Conservation (phyloP, 805 yeast species). For the Suhomyces sp. region DNA sequence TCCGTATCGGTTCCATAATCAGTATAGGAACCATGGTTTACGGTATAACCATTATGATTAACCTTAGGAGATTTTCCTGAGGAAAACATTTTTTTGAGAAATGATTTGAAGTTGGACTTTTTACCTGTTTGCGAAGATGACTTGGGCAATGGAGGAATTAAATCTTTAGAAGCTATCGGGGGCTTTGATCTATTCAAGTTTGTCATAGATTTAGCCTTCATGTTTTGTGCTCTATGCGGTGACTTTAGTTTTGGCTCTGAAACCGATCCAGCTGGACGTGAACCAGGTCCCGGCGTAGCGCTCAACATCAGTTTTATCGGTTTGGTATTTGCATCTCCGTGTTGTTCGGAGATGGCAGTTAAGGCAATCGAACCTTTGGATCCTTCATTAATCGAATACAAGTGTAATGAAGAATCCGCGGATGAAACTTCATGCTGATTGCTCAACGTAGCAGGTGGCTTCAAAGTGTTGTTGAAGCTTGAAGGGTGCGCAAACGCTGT, state of each 20-base stretch:
- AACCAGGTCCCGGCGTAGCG: not conserved
- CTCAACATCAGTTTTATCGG: not conserved
- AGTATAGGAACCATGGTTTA: not conserved
- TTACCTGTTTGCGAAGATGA: not conserved
- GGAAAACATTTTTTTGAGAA: conserved; percentile 13
- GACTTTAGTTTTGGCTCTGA: conserved; percentile 2
- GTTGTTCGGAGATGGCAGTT: not conserved
- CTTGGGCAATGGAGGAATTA: conserved; percentile 17
- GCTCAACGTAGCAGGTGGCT: conserved; percentile 1
- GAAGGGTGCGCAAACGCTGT: not conserved
- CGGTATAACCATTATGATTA: not conserved
- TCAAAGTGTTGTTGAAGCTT: not conserved
- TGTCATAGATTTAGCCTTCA: conserved; percentile 1
- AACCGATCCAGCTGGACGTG: conserved; percentile 4
- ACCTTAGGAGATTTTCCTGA: conserved; percentile 1
- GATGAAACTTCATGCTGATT: not conserved
- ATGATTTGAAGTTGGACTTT: conserved; percentile 13
- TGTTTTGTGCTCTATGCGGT: not conserved
- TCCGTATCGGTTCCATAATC: not conserved
- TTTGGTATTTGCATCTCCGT: not conserved
- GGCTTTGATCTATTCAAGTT: not conserved
- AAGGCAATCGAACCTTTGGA: not conserved
- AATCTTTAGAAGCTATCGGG: no score
- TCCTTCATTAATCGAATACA: conserved; percentile 5
- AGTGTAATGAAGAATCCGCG: conserved; percentile 4